These are phyloP conservation scores for Xylaria telfairii DNA, from an alignment of 495 filamentous ascomycete genomes.

Conservation along the genomic window DNA sequence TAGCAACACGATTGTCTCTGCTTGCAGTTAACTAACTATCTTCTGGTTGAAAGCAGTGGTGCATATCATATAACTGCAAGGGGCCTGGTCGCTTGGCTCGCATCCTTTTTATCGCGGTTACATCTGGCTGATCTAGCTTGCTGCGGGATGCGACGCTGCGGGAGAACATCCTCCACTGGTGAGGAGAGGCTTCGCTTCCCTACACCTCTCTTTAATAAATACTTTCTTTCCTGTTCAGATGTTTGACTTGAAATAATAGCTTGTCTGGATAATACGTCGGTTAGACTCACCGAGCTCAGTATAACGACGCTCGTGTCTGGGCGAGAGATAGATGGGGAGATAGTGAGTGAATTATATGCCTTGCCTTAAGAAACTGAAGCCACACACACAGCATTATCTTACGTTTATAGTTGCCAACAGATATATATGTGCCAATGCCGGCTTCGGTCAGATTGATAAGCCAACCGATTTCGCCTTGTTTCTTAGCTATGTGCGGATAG, in stretches of 20 bases:
- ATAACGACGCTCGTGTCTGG: neutral
- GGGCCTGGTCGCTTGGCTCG: slow-evolving; percentile 4
- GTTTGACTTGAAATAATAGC: neutral
- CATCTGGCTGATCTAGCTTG: slow-evolving; percentile 20
- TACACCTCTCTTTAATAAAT: neutral
- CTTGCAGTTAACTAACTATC: neutral
- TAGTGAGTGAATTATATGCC: neutral
- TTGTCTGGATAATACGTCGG: neutral
- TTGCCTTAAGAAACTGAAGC: neutral
- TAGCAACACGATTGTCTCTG: neutral
- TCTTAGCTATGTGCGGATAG: neutral
- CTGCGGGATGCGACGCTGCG: slow-evolving; percentile 19
- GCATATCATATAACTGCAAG: neutral
- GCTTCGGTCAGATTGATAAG: slow-evolving; percentile 11
- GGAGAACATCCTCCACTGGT: slow-evolving; percentile 4
- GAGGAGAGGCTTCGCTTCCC: neutral
- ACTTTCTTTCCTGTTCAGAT: neutral
- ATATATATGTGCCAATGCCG: neutral
- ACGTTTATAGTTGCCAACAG: neutral
- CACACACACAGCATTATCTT: neutral
- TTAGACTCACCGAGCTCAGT: neutral
- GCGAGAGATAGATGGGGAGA: neutral
- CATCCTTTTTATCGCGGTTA: slow-evolving; percentile 19
- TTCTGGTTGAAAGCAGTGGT: neutral
- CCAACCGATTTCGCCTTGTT: neutral